Base-by-base conservation (phyloP, 2,329 filamentous ascomycete species). In the Beauveria medogensis region DNA sequence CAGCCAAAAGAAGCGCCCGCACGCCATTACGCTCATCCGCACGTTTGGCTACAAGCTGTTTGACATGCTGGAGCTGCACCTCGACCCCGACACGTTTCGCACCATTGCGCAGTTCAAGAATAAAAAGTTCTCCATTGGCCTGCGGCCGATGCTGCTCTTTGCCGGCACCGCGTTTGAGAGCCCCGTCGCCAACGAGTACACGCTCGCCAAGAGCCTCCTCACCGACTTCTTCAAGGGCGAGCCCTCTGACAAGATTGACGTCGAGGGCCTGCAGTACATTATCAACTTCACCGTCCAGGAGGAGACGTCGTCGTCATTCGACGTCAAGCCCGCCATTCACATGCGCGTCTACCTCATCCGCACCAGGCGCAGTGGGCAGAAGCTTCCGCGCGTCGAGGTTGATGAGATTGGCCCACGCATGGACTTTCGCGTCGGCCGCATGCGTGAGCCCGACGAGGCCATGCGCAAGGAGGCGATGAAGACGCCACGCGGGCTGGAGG, bases 341-440 rank as follows among this genome's bases (percentile, higher is more conserved):
- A 72, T 97, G 68, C 86, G 94, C 63, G 87, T 90, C 71, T 97
- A 97, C 76, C 83, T 92, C 67, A 88, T 97, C 67, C 81, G 82
- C 69, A 97, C 94, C 54, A 90, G 90, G 82, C 89, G 88, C 71
- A 91, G 88, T 66, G 92, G 92, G 8, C 90, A 94, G 74, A 90
- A 88, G 70, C 79, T 97, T 50, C 94, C 94, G 8, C 85, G 92
- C 59, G 90, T 99, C 20, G 93, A 97, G 73, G 82, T 97, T 61
- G 92, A 96, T 74, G 92, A 97, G 78, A 95, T 97, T 78, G 93
- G 94, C 0, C 94, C 94, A 5, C 84, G 93, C 65, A 91, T 97
- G 77, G 92, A 97, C 77, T 92, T 97, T 74, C 85, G 89, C 65
- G 80, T 97, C 59, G 92, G 94, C 26, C 86, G 94, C 67, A 78